Evolutionary conservation across 148 eudicot species (phyloP).

Genomic region (Rhododendron ferrugineum): DNA sequence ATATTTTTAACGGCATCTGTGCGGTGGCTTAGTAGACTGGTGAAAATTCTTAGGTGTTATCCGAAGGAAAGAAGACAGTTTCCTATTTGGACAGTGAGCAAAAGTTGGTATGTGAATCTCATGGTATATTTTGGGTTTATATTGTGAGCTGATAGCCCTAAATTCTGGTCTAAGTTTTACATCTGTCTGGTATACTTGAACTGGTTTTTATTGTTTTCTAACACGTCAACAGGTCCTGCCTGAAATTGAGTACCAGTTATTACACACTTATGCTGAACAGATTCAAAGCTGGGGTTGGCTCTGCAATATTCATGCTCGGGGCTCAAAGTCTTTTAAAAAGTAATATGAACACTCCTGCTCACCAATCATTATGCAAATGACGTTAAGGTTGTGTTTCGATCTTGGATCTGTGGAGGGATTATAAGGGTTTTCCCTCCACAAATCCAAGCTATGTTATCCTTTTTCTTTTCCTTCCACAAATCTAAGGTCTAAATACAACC

Average conservation of each 20-base stretch:
- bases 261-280: conserved; percentile 70
- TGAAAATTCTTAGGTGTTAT: conserved; percentile 51
- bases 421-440: not conserved
- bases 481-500: not conserved
- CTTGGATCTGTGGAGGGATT: not conserved
- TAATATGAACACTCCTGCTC: conserved; percentile 25
- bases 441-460: not conserved
- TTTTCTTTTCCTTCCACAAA: not conserved
- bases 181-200: not conserved
- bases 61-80: conserved; percentile 72
- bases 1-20: not conserved
- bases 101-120: conserved; percentile 52
- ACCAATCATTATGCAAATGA: not conserved
- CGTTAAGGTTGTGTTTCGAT: not conserved
- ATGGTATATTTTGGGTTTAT: not conserved
- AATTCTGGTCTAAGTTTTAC: not conserved
- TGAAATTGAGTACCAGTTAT: conserved; percentile 71
- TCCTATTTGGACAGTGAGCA: conserved; percentile 74
- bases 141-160: not conserved
- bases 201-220: not conserved
- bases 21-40: conserved; percentile 11
- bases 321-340: conserved; percentile 63
- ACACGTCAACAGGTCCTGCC: conserved; percentile 59
- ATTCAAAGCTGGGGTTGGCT: conserved; percentile 94
- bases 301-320: conserved; percentile 64